Percentiles rank a stretch among this genome's conserved stretches.
These are phyloP conservation scores for Fraxinus albicans DNA, from an alignment of 305 asterid genomes.

Conservation along the genomic window DNA sequence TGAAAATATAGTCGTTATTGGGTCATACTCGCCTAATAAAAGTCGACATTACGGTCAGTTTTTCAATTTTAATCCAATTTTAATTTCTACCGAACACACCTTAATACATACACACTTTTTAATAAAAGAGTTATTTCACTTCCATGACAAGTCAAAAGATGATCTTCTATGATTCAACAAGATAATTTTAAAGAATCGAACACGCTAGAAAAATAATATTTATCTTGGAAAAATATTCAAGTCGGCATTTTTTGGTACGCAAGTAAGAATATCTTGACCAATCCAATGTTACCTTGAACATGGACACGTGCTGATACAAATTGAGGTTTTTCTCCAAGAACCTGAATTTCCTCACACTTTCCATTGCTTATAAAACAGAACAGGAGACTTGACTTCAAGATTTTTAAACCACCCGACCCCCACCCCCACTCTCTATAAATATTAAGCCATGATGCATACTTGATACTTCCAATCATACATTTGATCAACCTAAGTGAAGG, in stretches of 20 bases:
- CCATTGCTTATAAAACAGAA: background rate
- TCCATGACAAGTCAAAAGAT: background rate
- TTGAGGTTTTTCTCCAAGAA: background rate
- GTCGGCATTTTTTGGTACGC: background rate
- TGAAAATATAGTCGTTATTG: too few species aligned
- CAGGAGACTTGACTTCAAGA: background rate
- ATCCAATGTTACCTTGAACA: background rate
- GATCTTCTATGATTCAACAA: background rate
- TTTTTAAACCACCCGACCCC: background rate
- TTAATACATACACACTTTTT: too few species aligned
- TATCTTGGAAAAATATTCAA: background rate
- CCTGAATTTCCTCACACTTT: constrained; percentile 25
- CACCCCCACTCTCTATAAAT: background rate
- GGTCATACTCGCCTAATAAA: too few species aligned
- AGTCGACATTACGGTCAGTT: too few species aligned
- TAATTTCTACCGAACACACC: too few species aligned
- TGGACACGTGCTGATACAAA: background rate
- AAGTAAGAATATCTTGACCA: background rate
- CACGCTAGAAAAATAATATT: background rate
- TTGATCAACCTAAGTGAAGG: background rate
- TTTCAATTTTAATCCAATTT: too few species aligned
- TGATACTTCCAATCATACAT: background rate
- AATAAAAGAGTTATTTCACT: background rate
- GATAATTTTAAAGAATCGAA: background rate
- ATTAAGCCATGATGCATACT: background rate